Conservation (phyloP, 768 basidiomycete genomes). For the Myochromella boudieri region DNA sequence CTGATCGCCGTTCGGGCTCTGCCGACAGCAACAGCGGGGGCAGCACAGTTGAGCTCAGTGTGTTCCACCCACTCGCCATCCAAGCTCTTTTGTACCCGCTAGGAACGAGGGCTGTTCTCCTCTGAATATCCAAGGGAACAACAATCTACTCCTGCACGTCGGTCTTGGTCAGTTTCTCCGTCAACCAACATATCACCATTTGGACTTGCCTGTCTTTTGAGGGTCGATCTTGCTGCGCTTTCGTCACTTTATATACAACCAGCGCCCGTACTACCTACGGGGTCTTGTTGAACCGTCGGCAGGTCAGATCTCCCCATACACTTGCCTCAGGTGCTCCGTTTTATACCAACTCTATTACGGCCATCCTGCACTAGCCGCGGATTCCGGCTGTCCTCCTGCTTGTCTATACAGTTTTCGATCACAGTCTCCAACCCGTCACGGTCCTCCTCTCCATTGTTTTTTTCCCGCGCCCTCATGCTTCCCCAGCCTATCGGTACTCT, state of each 20-base stretch:
- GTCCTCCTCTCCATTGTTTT: constrained; percentile 13
- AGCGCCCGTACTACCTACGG: too few relatives aligned
- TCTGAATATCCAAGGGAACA: constrained; percentile 7
- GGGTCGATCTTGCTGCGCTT: not conserved
- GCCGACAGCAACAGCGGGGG: constrained; percentile 30
- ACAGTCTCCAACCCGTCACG: constrained; percentile 17
- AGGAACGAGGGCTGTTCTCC: constrained; percentile 10
- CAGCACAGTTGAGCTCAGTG: constrained; percentile 16
- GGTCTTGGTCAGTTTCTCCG: constrained; percentile 15
- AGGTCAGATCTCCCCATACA: too few relatives aligned
- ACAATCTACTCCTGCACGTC: constrained; percentile 11
- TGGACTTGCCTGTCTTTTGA: constrained; percentile 12
- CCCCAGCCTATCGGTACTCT: constrained; percentile 39
- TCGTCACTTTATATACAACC: too few relatives aligned
- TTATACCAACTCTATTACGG: constrained; percentile 17
- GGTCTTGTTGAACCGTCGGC: too few relatives aligned
- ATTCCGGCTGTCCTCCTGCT: constrained; percentile 11
- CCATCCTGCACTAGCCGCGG: constrained; percentile 18
- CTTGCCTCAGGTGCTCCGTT: constrained; percentile 10
- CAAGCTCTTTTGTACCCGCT: constrained; percentile 10
- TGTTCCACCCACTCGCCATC: constrained; percentile 23
- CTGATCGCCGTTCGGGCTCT: constrained; percentile 61
- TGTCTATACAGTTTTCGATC: constrained; percentile 17
- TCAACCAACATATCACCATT: constrained; percentile 13
- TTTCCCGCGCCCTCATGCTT: constrained; percentile 29